Evolutionary conservation across 768 basidiomycete genomes (phyloP), one percentile per base, ranked within the genome.

Genomic region (Clitopilus hobsonii): DNA sequence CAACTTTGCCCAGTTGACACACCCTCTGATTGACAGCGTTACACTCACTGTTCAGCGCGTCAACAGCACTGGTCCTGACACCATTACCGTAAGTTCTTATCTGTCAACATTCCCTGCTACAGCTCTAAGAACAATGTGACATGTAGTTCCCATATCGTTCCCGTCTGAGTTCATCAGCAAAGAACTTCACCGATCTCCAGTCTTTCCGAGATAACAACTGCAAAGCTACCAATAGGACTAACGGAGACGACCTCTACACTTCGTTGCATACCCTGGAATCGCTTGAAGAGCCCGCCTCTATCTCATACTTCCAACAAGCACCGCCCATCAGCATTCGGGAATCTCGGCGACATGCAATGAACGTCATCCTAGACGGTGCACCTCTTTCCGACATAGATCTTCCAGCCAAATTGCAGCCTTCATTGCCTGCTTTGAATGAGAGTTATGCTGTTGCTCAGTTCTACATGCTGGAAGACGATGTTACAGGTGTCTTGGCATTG

Each of bases 121-220:
- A 38, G 16, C 28, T 14, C 8, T 26, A n/a, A n/a, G 25, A 50
- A 54, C 38, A 57, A 52, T 32, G 22, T 23, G 24, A 18, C 24
- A 45, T 8, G 32, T 47, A 84, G 82, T 65, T 85, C 52, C 83
- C 84, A 13, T 85, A 82, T 64, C 79, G 80, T 30, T 83, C 82
- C 2, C 75, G 80, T 38, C 73, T 84, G 55, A 75, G 76, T 23
- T 67, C 76, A 1, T 62, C 64, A 8, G 69, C 79, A 22, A 70
- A 70, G 23, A 63, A 72, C 18, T 86, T 83, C 61, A 79, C 78
- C 1, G 74, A 83, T 62, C 65, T 67, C 1, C 67, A 68, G 6
- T 78, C 81, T 8, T 83, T 77, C 65, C 72, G 76, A 25, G 70
- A 69, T 20, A 79, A 78, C 55, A 84, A 84, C 61, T 85, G 83